Percentiles rank a stretch among this genome's conserved stretches.
phyloP scores from a whole-genome alignment of 495 filamentous ascomycete species.

The Platismatia glauca region DNA sequence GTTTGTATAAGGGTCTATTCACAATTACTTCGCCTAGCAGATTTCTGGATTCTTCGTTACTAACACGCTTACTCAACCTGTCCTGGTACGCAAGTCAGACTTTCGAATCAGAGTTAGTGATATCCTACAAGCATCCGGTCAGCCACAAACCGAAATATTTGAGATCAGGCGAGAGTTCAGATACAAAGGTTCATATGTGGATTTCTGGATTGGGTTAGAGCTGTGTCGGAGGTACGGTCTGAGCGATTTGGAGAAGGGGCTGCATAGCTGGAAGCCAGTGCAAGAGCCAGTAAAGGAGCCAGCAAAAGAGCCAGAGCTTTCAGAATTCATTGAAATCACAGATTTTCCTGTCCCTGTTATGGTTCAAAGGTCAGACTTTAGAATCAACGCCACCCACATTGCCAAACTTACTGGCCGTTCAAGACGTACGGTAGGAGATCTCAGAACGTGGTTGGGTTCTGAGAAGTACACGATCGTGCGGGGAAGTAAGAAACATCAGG shows the following conservation, averaged over 20 bases:
- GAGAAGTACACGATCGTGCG: not conserved
- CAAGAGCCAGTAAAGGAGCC: not conserved
- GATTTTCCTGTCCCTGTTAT: not conserved
- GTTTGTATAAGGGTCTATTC: not conserved
- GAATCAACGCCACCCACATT: not conserved
- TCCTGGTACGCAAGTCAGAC: not conserved
- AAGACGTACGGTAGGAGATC: not conserved
- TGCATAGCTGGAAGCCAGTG: not conserved
- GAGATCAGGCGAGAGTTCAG: not conserved
- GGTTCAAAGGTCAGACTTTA: not conserved
- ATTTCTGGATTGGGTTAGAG: not conserved
- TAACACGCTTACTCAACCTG: not conserved
- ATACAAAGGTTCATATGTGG: not conserved
- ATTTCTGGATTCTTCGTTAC: not conserved
- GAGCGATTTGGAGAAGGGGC: not conserved
- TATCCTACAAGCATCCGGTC: not conserved
- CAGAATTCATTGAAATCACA: slow-evolving; percentile 1
- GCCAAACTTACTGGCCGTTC: not conserved
- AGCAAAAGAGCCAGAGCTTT: not conserved
- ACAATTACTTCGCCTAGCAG: not conserved
- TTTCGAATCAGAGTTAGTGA: slow-evolving; percentile 1
- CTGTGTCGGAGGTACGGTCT: not conserved
- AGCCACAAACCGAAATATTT: not conserved
- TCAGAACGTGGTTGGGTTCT: not conserved
- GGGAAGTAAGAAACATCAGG: not conserved